Conservation (phyloP, 2,329 filamentous ascomycete genomes). For the Botrytis tulipae region DNA sequence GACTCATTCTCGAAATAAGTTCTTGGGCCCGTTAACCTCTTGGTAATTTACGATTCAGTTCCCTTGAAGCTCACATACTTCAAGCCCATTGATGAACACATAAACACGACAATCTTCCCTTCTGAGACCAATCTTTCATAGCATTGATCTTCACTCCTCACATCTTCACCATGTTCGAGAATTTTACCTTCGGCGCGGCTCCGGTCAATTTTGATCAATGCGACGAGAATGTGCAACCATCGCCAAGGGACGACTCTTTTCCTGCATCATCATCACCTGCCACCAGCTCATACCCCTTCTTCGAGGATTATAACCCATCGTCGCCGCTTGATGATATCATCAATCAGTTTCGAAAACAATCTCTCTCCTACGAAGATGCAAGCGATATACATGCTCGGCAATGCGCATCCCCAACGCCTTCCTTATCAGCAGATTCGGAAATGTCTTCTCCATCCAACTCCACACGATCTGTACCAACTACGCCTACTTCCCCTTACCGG, state of each 20-base stretch:
- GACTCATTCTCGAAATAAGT: neutral
- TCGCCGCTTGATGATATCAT: slow-evolving; percentile 17
- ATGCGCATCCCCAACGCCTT: slow-evolving; percentile 18
- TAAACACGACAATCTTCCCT: neutral
- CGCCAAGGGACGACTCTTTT: slow-evolving; percentile 16
- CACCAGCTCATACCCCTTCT: slow-evolving; percentile 1
- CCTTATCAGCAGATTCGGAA: slow-evolving; percentile 13
- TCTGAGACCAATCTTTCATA: neutral
- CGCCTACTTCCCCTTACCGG: slow-evolving; percentile 3
- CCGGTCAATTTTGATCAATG: slow-evolving; percentile 6
- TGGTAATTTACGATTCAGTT: neutral
- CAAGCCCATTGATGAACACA: neutral
- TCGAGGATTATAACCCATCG: neutral
- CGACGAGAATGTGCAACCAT: slow-evolving; percentile 15
- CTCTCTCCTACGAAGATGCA: slow-evolving; percentile 3
- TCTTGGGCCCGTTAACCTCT: neutral
- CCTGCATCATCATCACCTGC: neutral
- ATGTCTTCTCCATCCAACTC: neutral
- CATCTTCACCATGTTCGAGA: slow-evolving; percentile 13
- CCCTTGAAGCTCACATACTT: neutral
- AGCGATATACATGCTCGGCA: neutral
- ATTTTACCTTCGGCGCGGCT: slow-evolving; percentile 21
- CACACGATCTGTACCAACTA: slow-evolving; percentile 17
- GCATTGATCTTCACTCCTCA: neutral
- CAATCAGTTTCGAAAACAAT: slow-evolving; percentile 2